Percentiles rank a stretch among this genome's conserved stretches.
phyloP scores from a whole-genome alignment of 2,329 filamentous ascomycete genomes.

The Aureobasidium sp. region DNA sequence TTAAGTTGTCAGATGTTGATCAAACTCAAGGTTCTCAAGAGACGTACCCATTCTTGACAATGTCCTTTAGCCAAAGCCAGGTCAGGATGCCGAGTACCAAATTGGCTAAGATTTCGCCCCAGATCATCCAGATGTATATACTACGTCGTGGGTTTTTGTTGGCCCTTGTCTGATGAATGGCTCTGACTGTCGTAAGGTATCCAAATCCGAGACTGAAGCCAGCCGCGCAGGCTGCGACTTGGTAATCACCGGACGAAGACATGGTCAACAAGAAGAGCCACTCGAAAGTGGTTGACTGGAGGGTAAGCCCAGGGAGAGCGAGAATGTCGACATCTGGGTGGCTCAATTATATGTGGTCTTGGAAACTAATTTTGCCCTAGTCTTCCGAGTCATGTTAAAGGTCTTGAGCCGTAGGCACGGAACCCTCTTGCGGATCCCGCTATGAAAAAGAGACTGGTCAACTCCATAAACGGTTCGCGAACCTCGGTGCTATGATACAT shows the following conservation, averaged over 20 bases:
- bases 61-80: constrained; percentile 28
- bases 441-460: background rate
- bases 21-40: too few species aligned
- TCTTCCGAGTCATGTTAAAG: too few species aligned
- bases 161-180: constrained; percentile 30
- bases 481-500: background rate
- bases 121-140: constrained; percentile 39
- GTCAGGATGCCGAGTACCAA: constrained; percentile 38
- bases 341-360: background rate
- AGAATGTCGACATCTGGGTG: background rate
- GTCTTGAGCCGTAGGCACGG: too few species aligned
- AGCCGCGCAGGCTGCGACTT: constrained; percentile 16
- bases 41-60: background rate
- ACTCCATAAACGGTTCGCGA: background rate
- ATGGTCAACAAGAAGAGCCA: background rate
- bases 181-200: constrained; percentile 35
- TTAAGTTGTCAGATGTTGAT: background rate
- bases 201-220: constrained; percentile 39
- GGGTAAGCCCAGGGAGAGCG: background rate
- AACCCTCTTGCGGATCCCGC: too few species aligned
- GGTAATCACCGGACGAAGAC: constrained; percentile 15
- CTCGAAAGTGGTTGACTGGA: background rate
- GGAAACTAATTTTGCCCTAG: background rate
- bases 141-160: background rate
- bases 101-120: constrained; percentile 37